A percentile compares a stretch with the other conserved stretches of the same genome.
phyloP scores from a whole-genome alignment of 495 filamentous ascomycete genomes.

The Penicillium cinerascens region DNA sequence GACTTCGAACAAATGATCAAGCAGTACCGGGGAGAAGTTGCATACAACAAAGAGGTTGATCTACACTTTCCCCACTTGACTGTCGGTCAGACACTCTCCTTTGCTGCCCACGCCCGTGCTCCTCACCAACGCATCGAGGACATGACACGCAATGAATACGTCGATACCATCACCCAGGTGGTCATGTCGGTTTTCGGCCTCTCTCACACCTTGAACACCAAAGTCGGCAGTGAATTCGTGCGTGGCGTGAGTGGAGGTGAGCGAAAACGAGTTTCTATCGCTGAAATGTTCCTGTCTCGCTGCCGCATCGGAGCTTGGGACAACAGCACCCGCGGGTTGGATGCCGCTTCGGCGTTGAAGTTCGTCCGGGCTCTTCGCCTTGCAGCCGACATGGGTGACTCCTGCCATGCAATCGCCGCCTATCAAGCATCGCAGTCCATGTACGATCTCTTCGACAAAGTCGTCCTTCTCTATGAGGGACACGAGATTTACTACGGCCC shows the following conservation, averaged over 20 bases:
- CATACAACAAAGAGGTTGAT: slow-evolving; percentile 62
- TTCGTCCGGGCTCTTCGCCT: slow-evolving; percentile 64
- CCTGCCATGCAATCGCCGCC: slow-evolving; percentile 73
- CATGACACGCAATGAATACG: slow-evolving; percentile 38
- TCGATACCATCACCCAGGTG: slow-evolving; percentile 45
- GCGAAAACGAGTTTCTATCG: slow-evolving; percentile 60
- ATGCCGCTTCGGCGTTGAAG: slow-evolving; percentile 76
- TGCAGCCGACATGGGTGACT: slow-evolving; percentile 67
- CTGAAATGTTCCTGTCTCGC: slow-evolving; percentile 56
- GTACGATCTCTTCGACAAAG: slow-evolving; percentile 63
- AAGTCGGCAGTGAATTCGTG: slow-evolving; percentile 43
- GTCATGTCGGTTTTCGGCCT: slow-evolving; percentile 59
- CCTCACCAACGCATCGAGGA: slow-evolving; percentile 40
- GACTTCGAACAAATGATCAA: slow-evolving; percentile 48
- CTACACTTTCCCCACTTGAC: slow-evolving; percentile 62
- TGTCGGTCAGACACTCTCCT: slow-evolving; percentile 60
- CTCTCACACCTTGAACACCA: slow-evolving; percentile 49
- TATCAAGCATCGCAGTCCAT: slow-evolving; percentile 85
- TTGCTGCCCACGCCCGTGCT: slow-evolving; percentile 52
- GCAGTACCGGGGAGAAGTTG: slow-evolving; percentile 57
- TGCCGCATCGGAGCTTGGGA: slow-evolving; percentile 75
- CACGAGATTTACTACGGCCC: slow-evolving; percentile 63
- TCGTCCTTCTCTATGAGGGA: slow-evolving; percentile 57
- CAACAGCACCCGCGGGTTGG: slow-evolving; percentile 81
- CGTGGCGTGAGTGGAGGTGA: slow-evolving; percentile 81